These are phyloP conservation scores for Pichia sp. DNA, from an alignment of 1,139 yeast genomes.

Conservation along the genomic window DNA sequence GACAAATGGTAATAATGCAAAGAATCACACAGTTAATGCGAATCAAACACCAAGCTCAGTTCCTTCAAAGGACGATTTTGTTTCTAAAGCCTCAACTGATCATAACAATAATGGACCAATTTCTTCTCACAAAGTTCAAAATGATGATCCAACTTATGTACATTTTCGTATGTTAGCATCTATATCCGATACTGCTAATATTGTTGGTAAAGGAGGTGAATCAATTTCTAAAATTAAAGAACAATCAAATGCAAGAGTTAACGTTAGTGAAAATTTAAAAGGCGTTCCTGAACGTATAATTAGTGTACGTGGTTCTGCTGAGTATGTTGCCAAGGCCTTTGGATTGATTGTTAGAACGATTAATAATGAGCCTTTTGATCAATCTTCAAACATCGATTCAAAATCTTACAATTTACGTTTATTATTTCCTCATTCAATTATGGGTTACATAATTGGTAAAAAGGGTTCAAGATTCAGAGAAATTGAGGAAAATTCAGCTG, in stretches of 20 bases:
- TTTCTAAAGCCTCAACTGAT: background rate
- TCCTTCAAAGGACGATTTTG: slow-evolving; percentile 12
- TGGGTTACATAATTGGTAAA: slow-evolving; percentile 81
- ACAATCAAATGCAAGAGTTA: slow-evolving; percentile 58
- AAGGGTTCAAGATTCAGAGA: slow-evolving; percentile 71
- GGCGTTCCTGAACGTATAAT: slow-evolving; percentile 76
- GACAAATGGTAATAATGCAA: background rate
- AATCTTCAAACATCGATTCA: slow-evolving; percentile 52
- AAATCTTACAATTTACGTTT: slow-evolving; percentile 53
- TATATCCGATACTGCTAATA: slow-evolving; percentile 68
- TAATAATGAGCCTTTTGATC: slow-evolving; percentile 61
- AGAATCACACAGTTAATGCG: background rate
- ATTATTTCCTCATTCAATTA: slow-evolving; percentile 71
- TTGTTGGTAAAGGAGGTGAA: slow-evolving; percentile 78
- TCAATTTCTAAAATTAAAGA: slow-evolving; percentile 61
- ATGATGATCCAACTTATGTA: slow-evolving; percentile 53
- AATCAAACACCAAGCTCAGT: slow-evolving; percentile 10
- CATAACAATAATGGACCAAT: slow-evolving; percentile 20
- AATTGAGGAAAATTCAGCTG: slow-evolving; percentile 80
- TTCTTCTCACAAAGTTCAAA: slow-evolving; percentile 31
- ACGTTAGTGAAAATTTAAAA: slow-evolving; percentile 71
- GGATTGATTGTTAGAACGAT: slow-evolving; percentile 68
- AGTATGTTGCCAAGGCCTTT: slow-evolving; percentile 77
- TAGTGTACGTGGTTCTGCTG: slow-evolving; percentile 70
- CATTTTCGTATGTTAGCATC: slow-evolving; percentile 69